Base-by-base conservation (phyloP, 164 flowering plant species). In the Annona cherimola region DNA sequence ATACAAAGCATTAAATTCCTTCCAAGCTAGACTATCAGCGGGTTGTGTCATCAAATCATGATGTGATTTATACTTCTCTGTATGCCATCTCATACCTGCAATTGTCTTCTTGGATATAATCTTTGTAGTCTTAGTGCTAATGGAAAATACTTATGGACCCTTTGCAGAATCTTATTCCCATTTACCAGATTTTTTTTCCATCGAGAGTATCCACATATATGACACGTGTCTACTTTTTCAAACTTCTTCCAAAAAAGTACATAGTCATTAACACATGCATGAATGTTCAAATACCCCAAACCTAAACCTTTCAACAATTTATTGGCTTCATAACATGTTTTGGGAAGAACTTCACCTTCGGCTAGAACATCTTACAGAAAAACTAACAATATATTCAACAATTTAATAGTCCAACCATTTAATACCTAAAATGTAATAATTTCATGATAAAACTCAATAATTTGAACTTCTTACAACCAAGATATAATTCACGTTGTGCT, bases 341-440 rank as follows among this genome's bases (percentile, higher is more conserved):
- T 70, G 12, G 72, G 72, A 3, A 70, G 42, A 12, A 3, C 41
- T 50, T 59, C 40, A 59, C 72, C 65, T 3, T 2, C 26, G 39
- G 65, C 65, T 7, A 70, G 39, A 8, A 39, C 64, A 6, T 70
- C 72, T 18, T 59, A 59, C 5, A 70, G 39, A 2, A 59, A 41
- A 7, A 41, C 63, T 18, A 70, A 46, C 65, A 70, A 70, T 40
- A 70, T 70, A 8, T 9, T 50, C 2, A 70, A 40, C 0, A 65
- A 70, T 41, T 70, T 59, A n/a, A 40, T 59, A 42, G 65, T 59
- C 72, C 65, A 60, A 3, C 50, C 35, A 60, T 60, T 41, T 41
- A 59, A 4, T 1, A 59, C 46, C 26, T 70, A 41, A 42, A 18
- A 18, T 59, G 63, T 2, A 59, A 60, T 14, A 70, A 60, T 26